Base-by-base conservation (phyloP, 2,329 filamentous ascomycete species). In the Daldinia eschscholtzii region DNA sequence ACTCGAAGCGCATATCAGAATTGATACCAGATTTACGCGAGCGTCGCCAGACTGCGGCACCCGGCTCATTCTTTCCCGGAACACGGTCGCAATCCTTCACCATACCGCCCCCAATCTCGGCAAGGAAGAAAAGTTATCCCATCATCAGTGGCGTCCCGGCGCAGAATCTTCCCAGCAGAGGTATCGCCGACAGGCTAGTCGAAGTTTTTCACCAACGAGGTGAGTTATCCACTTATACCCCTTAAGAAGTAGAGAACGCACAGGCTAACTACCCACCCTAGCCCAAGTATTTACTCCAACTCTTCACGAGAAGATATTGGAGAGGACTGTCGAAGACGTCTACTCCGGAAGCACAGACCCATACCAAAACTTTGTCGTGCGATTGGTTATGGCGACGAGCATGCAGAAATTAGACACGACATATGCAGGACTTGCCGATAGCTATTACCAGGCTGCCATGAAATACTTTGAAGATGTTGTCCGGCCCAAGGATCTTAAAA, bases 301-400 rank as follows among this genome's bases (percentile, higher is more conserved):
- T 1, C 83, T 99, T 59, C 95, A 98, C 77, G 94, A 98, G 78
- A 90, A 89, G 23, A 88, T 89, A 10, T 92, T 98, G 70, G 86
- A 88, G 28, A 84, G 87, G 68, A 93, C 97, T 69, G 83, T 98
- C 37, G 88, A 97, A 63, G 90, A 91, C 33, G 93, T 97, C 3
- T 97, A 95, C 77, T 85, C 87, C 68, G 92, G 92, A 57, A 91
- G 90, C 61, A 86, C 82, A 4, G 92, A 97, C 73, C 86, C 93
- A 0, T 95, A 94, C 78, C 91, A 94, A 77, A 94, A 96, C 75
- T 98, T 98, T 75, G 88, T 95, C 50, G 83, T 97, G 57, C 91
- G 93, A 65, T 94, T 98, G 89, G 93, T 98, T 60, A 90, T 98
- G 76, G 95, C 96, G 33, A 97, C 98, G 76, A 95, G 93, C 78